A percentile compares a stretch with the other conserved stretches of the same genome.
phyloP scores from a whole-genome alignment of 495 filamentous ascomycete species.

The Cercophora samala region DNA sequence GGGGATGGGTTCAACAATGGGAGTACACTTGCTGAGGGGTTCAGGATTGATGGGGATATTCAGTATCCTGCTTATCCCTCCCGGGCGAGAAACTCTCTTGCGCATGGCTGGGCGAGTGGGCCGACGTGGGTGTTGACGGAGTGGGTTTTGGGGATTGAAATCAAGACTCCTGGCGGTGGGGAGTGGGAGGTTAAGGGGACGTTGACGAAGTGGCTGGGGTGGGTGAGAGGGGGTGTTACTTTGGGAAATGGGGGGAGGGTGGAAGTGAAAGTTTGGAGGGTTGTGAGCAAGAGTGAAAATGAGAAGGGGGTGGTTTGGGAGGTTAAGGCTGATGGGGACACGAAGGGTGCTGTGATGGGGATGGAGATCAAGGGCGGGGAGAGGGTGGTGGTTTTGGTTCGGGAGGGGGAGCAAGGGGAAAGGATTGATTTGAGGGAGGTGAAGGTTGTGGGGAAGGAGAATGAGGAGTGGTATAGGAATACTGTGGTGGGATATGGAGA shows the following conservation, averaged over 20 bases:
- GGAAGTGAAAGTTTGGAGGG: constrained; percentile 36
- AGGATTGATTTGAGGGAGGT: background rate
- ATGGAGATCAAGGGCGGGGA: background rate
- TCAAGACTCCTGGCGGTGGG: constrained; percentile 46
- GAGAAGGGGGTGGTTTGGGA: constrained; percentile 37
- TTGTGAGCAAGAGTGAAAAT: constrained; percentile 1
- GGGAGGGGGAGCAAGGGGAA: background rate
- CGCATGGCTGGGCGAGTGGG: constrained; percentile 60
- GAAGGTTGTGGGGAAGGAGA: background rate
- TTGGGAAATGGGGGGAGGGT: constrained; percentile 50
- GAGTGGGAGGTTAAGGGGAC: constrained; percentile 52
- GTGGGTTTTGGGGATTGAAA: constrained; percentile 53
- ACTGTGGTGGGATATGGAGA: constrained; percentile 11
- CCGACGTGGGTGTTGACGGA: constrained; percentile 55
- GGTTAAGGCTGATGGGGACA: constrained; percentile 34
- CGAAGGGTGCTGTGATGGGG: constrained; percentile 36
- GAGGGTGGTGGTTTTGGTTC: background rate
- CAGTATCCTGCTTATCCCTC: constrained; percentile 57
- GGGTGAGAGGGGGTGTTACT: constrained; percentile 54
- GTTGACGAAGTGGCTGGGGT: constrained; percentile 49
- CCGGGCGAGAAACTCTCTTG: constrained; percentile 52
- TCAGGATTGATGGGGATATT: constrained; percentile 51
- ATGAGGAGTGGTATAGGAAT: background rate
- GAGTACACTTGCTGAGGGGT: constrained; percentile 59
- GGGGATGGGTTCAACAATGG: constrained; percentile 57